Base-by-base conservation (phyloP, 1,284 basidiomycete species). In the Trametes pubescens region DNA sequence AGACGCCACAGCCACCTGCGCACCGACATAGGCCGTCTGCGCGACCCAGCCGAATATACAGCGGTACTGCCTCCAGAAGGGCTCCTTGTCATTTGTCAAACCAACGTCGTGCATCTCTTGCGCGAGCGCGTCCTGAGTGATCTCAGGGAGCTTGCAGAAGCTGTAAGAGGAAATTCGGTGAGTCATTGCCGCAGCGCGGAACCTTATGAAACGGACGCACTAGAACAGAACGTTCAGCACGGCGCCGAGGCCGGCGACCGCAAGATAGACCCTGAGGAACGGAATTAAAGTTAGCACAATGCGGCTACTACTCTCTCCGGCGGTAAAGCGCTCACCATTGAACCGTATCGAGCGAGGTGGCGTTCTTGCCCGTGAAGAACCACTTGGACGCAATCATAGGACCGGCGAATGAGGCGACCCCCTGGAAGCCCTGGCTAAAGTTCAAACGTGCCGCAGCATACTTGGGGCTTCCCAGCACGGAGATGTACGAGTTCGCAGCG, bases 351-450 rank as follows among this genome's bases (percentile, higher is more conserved):
- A 93, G 83, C 37, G 81, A 81, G 49, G 79, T 83, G 5, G 83
- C 83, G 73, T 92, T 88, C 58, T 77, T 82, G 2, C 85, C 90
- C 7, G 77, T 79, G 81, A 92, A 92, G 80, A 94, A 94, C 81
- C 87, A 92, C 48, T 81, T 78, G 18, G 88, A 87, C 24, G 91
- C 92, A 71, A 94, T 94, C 69, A 94, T 83, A 29, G 93, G 92
- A 0, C 93, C 93, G 24, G 89, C 82, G 72, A 94, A 92, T 0
- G 87, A 87, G 0, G 91, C 92, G 43, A 94, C 81, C 51, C 93
- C 91, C 75, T 94, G 91, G 80, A 92, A 93, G 1, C 90, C 89
- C 77, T 94, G 93, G 57, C 89, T 91, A 73, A 94, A 90, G 73
- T 93, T 92, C 40, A 95, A 82, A 49, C 92, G 85, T 73, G 90